Evolutionary conservation across 176 grass and related monocot species (phyloP).

Genomic region (Pontederia paniculata): DNA sequence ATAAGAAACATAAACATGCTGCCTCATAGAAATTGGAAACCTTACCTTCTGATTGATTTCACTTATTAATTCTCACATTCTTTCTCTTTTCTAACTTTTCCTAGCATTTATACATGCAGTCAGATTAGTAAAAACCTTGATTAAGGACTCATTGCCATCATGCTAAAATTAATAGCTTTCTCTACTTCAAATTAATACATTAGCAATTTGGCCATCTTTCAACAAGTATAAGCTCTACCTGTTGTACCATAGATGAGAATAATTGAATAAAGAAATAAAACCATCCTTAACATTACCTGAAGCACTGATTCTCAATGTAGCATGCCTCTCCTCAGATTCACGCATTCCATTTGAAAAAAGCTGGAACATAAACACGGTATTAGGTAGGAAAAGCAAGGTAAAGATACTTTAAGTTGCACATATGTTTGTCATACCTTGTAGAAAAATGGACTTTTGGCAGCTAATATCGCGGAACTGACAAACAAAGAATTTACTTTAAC

Average conservation of each 20-base stretch:
- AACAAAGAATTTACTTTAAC: conserved; percentile 5
- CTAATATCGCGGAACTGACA: conserved; percentile 19
- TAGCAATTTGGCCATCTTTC: background rate
- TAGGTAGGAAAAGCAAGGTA: background rate
- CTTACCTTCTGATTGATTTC: no score
- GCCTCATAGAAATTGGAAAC: no score
- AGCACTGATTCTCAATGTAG: conserved; percentile 15
- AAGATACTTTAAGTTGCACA: background rate
- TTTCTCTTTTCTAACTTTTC: no score
- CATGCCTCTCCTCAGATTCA: conserved; percentile 24
- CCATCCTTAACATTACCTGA: background rate
- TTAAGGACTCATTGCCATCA: no score
- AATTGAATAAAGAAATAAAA: no score
- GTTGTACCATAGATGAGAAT: no score
- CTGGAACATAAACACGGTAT: background rate
- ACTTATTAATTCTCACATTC: no score
- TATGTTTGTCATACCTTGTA: conserved; percentile 12
- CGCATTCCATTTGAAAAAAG: conserved; percentile 26
- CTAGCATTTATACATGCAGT: no score
- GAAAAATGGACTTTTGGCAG: conserved; percentile 22
- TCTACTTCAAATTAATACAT: background rate
- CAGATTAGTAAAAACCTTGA: no score
- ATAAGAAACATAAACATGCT: no score
- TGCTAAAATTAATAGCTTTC: no score
- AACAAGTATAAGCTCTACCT: no score